These are phyloP conservation scores for Syzygium aromaticum DNA, from an alignment of 345 rosid species.

Conservation along the genomic window DNA sequence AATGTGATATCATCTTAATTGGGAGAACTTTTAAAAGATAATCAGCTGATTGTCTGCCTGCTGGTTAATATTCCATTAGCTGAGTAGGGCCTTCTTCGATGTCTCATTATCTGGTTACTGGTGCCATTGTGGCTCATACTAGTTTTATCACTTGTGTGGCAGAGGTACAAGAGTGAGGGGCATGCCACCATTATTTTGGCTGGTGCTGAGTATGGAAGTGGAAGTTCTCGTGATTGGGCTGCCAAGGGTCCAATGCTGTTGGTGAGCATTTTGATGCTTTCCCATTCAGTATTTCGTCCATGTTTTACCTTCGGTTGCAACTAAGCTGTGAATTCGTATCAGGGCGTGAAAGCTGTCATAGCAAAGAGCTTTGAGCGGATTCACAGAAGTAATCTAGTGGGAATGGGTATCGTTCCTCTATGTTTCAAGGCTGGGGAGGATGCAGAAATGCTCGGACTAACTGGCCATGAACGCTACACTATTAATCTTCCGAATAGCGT, in stretches of 20 bases:
- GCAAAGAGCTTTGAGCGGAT: slow-evolving; percentile 87
- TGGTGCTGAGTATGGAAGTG: slow-evolving; percentile 92
- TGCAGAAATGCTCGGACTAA: slow-evolving; percentile 69
- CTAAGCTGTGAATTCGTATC: slow-evolving; percentile 5
- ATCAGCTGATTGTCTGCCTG: background rate
- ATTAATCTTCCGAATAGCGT: slow-evolving; percentile 55
- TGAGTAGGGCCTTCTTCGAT: background rate
- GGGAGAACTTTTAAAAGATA: background rate
- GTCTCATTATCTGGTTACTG: background rate
- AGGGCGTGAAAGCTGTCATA: slow-evolving; percentile 93
- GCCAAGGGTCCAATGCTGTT: slow-evolving; percentile 94
- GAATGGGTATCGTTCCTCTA: slow-evolving; percentile 79
- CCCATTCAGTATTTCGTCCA: background rate
- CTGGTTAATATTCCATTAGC: background rate
- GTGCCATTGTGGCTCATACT: background rate
- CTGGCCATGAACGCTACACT: slow-evolving; percentile 71
- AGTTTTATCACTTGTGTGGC: slow-evolving; percentile 2
- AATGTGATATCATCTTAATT: background rate
- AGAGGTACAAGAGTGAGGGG: slow-evolving; percentile 76
- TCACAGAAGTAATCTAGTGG: slow-evolving; percentile 84
- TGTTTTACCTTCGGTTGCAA: background rate
- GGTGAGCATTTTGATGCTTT: slow-evolving; percentile 24
- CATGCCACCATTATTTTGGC: slow-evolving; percentile 66
- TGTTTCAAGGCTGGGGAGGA: slow-evolving; percentile 85
- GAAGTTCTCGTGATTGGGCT: slow-evolving; percentile 99